Evolutionary conservation across 2,329 filamentous ascomycete genomes (phyloP), one percentile per base, ranked within the genome.

Genomic region (Epichloe sibirici): DNA sequence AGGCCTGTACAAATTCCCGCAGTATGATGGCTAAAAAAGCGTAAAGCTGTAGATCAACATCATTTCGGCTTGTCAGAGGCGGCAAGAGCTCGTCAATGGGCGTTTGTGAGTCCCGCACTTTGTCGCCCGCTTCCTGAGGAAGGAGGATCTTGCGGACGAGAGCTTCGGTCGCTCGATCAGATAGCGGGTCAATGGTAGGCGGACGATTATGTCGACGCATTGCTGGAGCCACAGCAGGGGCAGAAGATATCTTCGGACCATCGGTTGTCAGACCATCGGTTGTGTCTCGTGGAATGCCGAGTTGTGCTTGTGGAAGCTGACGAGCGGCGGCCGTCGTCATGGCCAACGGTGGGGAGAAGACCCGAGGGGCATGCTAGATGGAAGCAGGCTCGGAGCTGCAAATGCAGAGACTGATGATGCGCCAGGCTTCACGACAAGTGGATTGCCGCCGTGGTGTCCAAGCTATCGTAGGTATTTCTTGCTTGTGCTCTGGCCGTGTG

Each of bases 41-140:
- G 66, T 97, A 98, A 4, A 98, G 78, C 70, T 98, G 87, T 53
- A 94, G 73, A 67, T 98, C 93, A 55, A 97, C 82, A 60, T 94
- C 89, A 67, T 95, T 95, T 49, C 89, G 90, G 72, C 90, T 95
- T 48, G 91, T 97, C 63, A 98, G 75, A 40, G 90, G 90, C 54
- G 91, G 93, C 45, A 98, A 74, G 44, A 95, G 74, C 60, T 90
- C 86, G 55, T 94, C 83, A 59, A 95, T 83, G 48, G 88, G 79
- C 34, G 71, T 67, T 54, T 62, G 63, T 31, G 57, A 58, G 56
- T 69, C 69, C 53, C 69, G 69, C 45, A 77, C 78, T 60, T 85
- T 74, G 69, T 86, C 73, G 58, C 73, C 65, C 46, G 76, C 72
- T 52, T 83, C 77, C 59, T 88, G 83, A n/a, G 86, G 79, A 66